phyloP scores from a whole-genome alignment of 148 eudicot species.

The Vaccinium darrowii region DNA sequence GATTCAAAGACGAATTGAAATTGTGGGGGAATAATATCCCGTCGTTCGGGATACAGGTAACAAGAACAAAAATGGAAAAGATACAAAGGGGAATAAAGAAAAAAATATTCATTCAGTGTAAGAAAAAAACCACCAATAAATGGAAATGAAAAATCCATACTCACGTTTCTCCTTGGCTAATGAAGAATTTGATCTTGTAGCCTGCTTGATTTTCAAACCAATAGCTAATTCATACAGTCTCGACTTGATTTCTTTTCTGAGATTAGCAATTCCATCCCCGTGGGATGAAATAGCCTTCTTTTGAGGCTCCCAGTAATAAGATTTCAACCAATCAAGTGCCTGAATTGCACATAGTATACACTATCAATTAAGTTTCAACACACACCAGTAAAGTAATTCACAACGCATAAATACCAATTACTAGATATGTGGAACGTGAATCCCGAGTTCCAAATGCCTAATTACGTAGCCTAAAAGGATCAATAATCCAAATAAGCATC shows the following conservation, averaged over 20 bases:
- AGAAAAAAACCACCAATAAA: slow-evolving; percentile 5
- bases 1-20: not conserved
- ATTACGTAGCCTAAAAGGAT: not conserved
- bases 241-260: slow-evolving; percentile 60
- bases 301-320: slow-evolving; percentile 88
- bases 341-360: slow-evolving; percentile 28
- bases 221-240: slow-evolving; percentile 53
- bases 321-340: slow-evolving; percentile 88
- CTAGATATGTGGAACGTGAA: not conserved
- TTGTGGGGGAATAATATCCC: not conserved
- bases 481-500: not conserved
- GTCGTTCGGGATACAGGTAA: not conserved
- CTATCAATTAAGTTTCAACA: slow-evolving; percentile 10
- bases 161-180: slow-evolving; percentile 56
- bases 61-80: not conserved
- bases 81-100: slow-evolving; percentile 5
- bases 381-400: not conserved
- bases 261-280: slow-evolving; percentile 36
- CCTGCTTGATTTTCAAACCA: slow-evolving; percentile 48
- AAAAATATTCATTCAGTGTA: not conserved
- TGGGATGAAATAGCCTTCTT: slow-evolving; percentile 50
- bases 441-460: not conserved
- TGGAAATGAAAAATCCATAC: slow-evolving; percentile 24
- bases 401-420: not conserved
- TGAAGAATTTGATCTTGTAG: slow-evolving; percentile 33